Percentiles rank a stretch among this genome's conserved stretches.
These are phyloP conservation scores for Pyrenopolyporus hunteri DNA, from an alignment of 495 filamentous ascomycete genomes.

Conservation along the genomic window DNA sequence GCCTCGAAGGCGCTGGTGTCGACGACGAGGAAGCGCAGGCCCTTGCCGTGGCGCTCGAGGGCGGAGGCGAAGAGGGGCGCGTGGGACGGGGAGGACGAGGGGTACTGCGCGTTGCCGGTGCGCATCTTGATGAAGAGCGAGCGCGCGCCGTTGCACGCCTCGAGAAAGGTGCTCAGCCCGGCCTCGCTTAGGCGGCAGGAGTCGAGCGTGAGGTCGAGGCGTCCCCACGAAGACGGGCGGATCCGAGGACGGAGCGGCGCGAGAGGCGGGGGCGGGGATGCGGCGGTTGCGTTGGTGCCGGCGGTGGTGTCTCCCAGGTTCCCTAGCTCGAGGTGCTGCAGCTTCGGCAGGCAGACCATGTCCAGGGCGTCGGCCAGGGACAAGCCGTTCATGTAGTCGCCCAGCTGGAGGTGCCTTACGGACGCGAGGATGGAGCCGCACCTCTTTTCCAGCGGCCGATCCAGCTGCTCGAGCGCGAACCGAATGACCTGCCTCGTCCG, in stretches of 20 bases:
- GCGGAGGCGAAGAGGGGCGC: not conserved
- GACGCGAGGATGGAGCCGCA: not conserved
- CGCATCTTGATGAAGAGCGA: conserved; percentile 10
- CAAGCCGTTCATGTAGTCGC: conserved; percentile 4
- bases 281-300: not conserved
- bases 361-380: conserved; percentile 3
- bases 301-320: conserved; percentile 2
- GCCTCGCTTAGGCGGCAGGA: not conserved
- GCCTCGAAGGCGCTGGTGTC: conserved; percentile 5
- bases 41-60: not conserved
- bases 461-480: not conserved
- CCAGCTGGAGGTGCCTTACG: conserved; percentile 1
- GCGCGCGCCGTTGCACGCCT: not conserved
- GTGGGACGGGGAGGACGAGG: not conserved
- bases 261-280: not conserved
- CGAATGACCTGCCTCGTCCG: not conserved
- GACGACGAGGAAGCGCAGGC: not conserved
- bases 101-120: not conserved
- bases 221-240: too few species aligned
- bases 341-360: conserved; percentile 3
- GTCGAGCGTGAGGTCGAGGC: not conserved
- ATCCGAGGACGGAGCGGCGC: not conserved
- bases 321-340: conserved; percentile 4
- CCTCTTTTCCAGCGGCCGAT: not conserved
- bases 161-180: not conserved